Evolutionary conservation across 1,139 yeast species (phyloP).

Genomic region (Scheffersomyces insectosa): DNA sequence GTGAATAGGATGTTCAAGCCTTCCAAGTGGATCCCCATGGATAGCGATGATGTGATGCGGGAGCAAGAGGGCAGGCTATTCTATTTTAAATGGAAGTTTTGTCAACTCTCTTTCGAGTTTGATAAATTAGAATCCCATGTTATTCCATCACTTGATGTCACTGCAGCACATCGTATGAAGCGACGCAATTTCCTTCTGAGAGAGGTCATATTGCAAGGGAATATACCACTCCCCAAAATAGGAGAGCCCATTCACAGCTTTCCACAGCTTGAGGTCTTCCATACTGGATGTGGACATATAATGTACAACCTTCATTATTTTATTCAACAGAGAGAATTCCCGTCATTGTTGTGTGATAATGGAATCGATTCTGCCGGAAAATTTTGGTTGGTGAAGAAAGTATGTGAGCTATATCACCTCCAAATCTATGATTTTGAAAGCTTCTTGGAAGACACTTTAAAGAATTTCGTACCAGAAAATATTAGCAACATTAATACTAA

Average conservation of each 20-base stretch:
- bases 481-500: constrained; percentile 2
- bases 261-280: constrained; percentile 1
- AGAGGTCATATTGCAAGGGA: too few relatives aligned
- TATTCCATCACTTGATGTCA: too few relatives aligned
- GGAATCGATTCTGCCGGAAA: constrained; percentile 16
- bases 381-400: constrained; percentile 11
- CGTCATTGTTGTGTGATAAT: constrained; percentile 7
- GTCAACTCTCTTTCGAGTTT: too few relatives aligned
- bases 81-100: too few relatives aligned
- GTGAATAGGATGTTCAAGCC: too few relatives aligned
- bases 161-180: too few relatives aligned
- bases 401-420: constrained; percentile 14
- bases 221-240: too few relatives aligned
- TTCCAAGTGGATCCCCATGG: too few relatives aligned
- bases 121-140: too few relatives aligned
- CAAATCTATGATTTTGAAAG: constrained; percentile 14
- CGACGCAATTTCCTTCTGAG: too few relatives aligned
- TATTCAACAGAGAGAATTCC: constrained; percentile 7
- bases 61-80: too few relatives aligned
- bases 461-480: constrained; percentile 7
- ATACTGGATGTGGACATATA: neutral
- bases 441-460: constrained; percentile 10
- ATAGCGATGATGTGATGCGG: too few relatives aligned
- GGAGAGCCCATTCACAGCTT: neutral
- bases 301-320: neutral